These are phyloP conservation scores for Fusarium chaquense DNA, from an alignment of 2,329 filamentous ascomycete genomes.

Conservation along the genomic window DNA sequence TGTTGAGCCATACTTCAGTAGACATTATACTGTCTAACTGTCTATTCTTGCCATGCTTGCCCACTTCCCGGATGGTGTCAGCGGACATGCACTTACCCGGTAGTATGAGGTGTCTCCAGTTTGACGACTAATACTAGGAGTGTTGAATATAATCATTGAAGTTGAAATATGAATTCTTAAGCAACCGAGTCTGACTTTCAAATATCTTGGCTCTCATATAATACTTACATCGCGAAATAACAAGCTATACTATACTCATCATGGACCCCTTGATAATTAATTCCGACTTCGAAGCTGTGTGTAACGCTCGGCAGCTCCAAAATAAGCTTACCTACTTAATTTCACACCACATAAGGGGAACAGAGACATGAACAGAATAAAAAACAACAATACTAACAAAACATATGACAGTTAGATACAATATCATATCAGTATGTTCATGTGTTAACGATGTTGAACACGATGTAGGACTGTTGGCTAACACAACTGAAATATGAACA, in stretches of 20 bases:
- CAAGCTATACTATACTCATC: not conserved
- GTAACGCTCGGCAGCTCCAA: no score
- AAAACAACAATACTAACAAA: not conserved
- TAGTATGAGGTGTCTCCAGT: not conserved
- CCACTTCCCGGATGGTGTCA: not conserved
- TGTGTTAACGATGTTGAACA: not conserved
- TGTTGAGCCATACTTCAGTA: conserved; percentile 1
- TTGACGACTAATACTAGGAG: not conserved
- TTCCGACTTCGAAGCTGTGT: no score
- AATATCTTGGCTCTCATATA: not conserved
- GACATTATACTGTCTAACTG: not conserved
- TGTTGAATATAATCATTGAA: not conserved
- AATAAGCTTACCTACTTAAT: no score
- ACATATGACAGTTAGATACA: no score
- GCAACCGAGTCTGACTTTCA: no score
- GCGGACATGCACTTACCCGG: conserved; percentile 15
- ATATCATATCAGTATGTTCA: not conserved
- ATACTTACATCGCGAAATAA: no score
- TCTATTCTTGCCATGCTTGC: not conserved
- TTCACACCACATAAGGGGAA: not conserved
- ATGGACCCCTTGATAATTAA: not conserved
- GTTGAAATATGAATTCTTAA: not conserved
- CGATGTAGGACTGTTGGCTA: not conserved
- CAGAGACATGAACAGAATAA: no score
- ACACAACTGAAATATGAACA: not conserved